phyloP scores from a whole-genome alignment of 352 stramenopile species.

The Blastocystis hominis region DNA sequence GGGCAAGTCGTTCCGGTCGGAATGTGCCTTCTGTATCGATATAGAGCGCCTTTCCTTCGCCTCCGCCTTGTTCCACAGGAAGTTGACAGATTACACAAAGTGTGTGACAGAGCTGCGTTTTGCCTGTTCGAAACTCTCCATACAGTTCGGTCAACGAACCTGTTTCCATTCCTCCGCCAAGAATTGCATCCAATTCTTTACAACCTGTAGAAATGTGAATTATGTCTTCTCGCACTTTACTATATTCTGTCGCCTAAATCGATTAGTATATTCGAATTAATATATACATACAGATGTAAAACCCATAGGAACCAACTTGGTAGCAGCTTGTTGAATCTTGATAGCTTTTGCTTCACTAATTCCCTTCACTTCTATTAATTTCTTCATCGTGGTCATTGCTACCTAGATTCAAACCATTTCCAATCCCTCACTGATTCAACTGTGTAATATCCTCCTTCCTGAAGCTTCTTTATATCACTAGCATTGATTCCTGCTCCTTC shows the following conservation, averaged over 20 bases:
- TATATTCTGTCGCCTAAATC: conserved; percentile 71
- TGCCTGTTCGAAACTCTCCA: conserved; percentile 95
- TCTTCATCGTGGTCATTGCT: conserved; percentile 84
- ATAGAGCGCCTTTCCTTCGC: conserved; percentile 75
- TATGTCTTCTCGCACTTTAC: conserved; percentile 77
- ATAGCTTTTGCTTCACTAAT: conserved; percentile 96
- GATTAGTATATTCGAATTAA: background rate
- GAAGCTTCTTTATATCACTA: conserved; percentile 94
- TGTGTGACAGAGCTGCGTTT: conserved; percentile 98
- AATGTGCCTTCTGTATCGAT: conserved; percentile 99
- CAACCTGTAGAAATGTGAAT: conserved; percentile 84
- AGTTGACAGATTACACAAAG: conserved; percentile 97
- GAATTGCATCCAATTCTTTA: conserved; percentile 75
- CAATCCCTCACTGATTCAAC: conserved; percentile 83
- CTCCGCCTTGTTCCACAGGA: conserved; percentile 85
- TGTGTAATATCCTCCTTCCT: conserved; percentile 88
- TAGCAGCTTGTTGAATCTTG: conserved; percentile 92
- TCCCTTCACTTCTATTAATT: conserved; percentile 92
- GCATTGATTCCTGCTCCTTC: conserved; percentile 89
- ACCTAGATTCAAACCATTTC: conserved; percentile 70
- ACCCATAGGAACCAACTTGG: conserved; percentile 90
- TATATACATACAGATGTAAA: conserved; percentile 82
- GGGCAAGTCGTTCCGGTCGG: conserved; percentile 83
- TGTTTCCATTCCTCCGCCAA: conserved; percentile 91
- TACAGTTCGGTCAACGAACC: conserved; percentile 94